Base-by-base conservation (phyloP, 2,329 filamentous ascomycete genomes). In the Clarireedia monteithiana region DNA sequence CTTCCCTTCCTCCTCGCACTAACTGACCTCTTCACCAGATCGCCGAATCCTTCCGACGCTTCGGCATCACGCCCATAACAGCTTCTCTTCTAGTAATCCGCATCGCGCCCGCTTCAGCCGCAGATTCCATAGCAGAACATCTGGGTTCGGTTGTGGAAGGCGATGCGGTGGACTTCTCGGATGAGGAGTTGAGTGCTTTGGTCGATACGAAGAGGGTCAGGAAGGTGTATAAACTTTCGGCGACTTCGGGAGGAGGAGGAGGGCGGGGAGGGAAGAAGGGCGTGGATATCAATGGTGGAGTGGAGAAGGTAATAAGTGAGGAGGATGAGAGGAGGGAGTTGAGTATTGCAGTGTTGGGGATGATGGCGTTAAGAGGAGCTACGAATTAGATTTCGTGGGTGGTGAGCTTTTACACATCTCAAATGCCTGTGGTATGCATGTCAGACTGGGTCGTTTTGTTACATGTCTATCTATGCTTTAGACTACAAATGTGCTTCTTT, bases 11-110 rank as follows among this genome's bases (percentile, higher is more conserved):
- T 2, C 15, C 20, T 20, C 5, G 1, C 17, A 3, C 14, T 4
- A n/a, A 10, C 51, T 47, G 30, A 53, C 46, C 6, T 1, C 7
- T 5, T 4, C 38, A 9, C 15, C 23, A 95, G 90, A 97, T 99
- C 67, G 82, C 90, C 51, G 91, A 96, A 64, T 86, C 91, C 0
- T 97, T 97, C 72, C 86, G 89, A 34, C 85, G 86, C 53, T 96
- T 94, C 67, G 94, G 94, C 48, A 84, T 97, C 57, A 82, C 89
- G 12, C 74, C 77, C 10, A 94, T 87, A 2, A 84, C 78, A 46
- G 72, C 85, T 27, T 46, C 53, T 63, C 72, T 99, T n/a, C 74
- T 96, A 2, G 84, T 89, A 6, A 77, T 96, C 66, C 97, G 96
- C 69, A 77, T 97, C 24, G 79, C 84, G 9, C 76, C 78, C 15